Evolutionary conservation across 2,329 filamentous ascomycete genomes (phyloP).

Genomic region (Aspergillus proliferans): DNA sequence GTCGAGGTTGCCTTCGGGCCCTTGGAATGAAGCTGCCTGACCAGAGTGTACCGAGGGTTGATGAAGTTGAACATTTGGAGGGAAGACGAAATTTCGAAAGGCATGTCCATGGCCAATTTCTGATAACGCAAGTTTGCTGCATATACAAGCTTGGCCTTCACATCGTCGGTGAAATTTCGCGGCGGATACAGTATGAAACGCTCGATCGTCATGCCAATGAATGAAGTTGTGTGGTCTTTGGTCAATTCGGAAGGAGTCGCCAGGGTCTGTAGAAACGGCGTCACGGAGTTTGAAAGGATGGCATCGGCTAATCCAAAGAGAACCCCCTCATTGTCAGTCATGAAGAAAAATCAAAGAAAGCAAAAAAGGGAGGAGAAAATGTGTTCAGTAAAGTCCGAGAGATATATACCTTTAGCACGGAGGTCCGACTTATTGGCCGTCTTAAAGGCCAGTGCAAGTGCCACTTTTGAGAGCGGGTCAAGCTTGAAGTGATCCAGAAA

Average conservation of each 20-base stretch:
- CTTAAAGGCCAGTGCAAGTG: slow-evolving; percentile 84
- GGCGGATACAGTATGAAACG: slow-evolving; percentile 82
- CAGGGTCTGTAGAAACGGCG: slow-evolving; percentile 70
- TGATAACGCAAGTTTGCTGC: slow-evolving; percentile 65
- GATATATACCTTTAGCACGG: slow-evolving; percentile 71
- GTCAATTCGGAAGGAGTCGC: slow-evolving; percentile 58
- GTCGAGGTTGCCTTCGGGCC: slow-evolving; percentile 71
- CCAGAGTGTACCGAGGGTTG: slow-evolving; percentile 42
- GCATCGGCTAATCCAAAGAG: slow-evolving; percentile 61
- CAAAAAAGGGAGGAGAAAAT: neutral
- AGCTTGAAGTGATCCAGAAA: slow-evolving; percentile 96
- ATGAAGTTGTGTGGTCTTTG: slow-evolving; percentile 61
- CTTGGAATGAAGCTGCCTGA: slow-evolving; percentile 62
- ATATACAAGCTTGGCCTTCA: slow-evolving; percentile 58
- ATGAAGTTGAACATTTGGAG: slow-evolving; percentile 42
- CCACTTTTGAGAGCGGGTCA: slow-evolving; percentile 78
- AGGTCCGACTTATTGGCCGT: slow-evolving; percentile 72
- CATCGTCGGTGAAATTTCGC: slow-evolving; percentile 73
- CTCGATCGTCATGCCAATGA: slow-evolving; percentile 75
- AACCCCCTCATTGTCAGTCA: neutral
- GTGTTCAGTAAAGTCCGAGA: neutral
- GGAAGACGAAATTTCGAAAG: slow-evolving; percentile 37
- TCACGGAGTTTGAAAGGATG: slow-evolving; percentile 75
- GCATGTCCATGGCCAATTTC: slow-evolving; percentile 45
- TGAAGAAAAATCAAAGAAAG: neutral